Percentiles rank a stretch among this genome's conserved stretches.
These are phyloP conservation scores for Tricholoma terreum DNA, from an alignment of 768 basidiomycete genomes.

Conservation along the genomic window DNA sequence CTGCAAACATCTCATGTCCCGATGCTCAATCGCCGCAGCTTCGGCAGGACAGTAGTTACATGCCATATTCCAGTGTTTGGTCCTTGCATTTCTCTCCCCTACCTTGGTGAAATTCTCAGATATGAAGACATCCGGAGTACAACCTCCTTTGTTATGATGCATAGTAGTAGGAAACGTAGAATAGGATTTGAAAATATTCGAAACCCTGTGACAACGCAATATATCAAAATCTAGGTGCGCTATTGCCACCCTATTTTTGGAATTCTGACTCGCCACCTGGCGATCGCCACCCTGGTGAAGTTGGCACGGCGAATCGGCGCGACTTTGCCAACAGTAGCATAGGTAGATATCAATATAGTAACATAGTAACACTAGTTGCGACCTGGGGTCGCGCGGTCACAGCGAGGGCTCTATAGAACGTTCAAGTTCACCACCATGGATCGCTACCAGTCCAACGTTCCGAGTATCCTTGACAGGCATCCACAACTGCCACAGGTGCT, in stretches of 20 bases:
- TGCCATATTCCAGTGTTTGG: background rate
- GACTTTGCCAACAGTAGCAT: background rate
- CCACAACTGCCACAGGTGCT: too few relatives aligned
- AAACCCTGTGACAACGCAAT: background rate
- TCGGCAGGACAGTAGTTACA: background rate
- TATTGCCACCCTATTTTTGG: too few relatives aligned
- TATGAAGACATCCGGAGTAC: background rate
- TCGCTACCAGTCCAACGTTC: too few relatives aligned
- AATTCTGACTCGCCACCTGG: too few relatives aligned
- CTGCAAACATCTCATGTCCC: constrained; percentile 2
- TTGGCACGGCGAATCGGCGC: background rate
- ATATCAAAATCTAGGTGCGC: too few relatives aligned
- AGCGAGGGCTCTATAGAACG: too few relatives aligned
- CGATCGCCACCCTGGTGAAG: background rate
- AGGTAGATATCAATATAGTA: too few relatives aligned
- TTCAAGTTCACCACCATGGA: too few relatives aligned
- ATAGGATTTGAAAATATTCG: background rate
- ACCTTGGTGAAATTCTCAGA: background rate
- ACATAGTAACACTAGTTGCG: too few relatives aligned
- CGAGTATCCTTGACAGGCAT: too few relatives aligned
- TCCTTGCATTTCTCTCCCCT: background rate
- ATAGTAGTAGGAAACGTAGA: background rate
- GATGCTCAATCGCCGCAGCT: constrained; percentile 1
- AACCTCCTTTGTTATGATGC: background rate
- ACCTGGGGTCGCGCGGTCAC: too few relatives aligned